Evolutionary conservation across 345 rosid genomes (phyloP).

Genomic region (Sisymbrium altissimum): DNA sequence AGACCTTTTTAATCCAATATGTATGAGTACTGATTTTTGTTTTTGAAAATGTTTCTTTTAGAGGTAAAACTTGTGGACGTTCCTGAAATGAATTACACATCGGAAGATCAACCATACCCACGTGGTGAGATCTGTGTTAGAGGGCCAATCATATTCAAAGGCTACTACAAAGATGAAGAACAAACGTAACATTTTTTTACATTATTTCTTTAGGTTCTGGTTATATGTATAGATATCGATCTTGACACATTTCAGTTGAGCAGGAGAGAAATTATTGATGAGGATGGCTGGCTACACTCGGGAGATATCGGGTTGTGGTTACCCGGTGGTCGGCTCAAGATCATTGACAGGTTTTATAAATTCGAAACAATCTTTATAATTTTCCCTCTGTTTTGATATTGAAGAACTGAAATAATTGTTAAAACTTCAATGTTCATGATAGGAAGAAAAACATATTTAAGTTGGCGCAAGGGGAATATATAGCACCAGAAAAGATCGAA

Average conservation of each 20-base stretch:
- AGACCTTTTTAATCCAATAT: not conserved
- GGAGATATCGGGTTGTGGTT: conserved; percentile 94
- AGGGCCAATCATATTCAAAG: conserved; percentile 79
- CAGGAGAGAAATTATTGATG: conserved; percentile 87
- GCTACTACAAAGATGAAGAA: conserved; percentile 80
- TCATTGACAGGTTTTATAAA: conserved; percentile 68
- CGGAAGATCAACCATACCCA: conserved; percentile 85
- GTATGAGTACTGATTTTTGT: not conserved
- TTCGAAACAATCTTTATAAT: not conserved
- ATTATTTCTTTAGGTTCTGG: not conserved
- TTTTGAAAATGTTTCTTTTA: conserved; percentile 25
- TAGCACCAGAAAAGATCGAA: conserved; percentile 98
- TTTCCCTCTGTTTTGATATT: not conserved
- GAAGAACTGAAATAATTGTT: not conserved
- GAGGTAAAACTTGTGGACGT: conserved; percentile 90
- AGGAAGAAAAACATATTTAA: conserved; percentile 88
- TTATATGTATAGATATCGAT: not conserved
- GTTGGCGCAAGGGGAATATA: conserved; percentile 96
- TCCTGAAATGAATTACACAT: conserved; percentile 92
- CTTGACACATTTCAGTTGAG: conserved; percentile 25
- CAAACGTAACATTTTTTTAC: conserved; percentile 52
- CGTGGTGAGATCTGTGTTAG: conserved; percentile 93
- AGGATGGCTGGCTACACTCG: conserved; percentile 84
- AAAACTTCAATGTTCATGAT: conserved; percentile 16
- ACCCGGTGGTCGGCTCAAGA: conserved; percentile 89